Percentiles rank a stretch among this genome's conserved stretches.
phyloP scores from a whole-genome alignment of 352 stramenopile species.

The Globisporangium nunn region DNA sequence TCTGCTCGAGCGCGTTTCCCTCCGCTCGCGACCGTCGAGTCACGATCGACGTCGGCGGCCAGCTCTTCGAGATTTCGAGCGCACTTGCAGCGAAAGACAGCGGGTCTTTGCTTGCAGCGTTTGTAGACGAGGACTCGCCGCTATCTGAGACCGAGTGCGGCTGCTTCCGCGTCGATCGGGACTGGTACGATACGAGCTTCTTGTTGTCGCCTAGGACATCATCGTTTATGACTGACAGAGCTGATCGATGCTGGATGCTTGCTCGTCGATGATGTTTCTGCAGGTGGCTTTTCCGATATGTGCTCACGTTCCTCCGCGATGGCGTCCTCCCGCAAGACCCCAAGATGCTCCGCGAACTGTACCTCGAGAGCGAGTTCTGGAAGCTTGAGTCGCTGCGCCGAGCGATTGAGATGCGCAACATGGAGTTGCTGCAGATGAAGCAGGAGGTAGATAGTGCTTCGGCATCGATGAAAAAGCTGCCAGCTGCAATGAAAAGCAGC shows the following conservation, averaged over 20 bases:
- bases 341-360: conserved; percentile 58
- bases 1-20: conserved; percentile 51
- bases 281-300: conserved; percentile 69
- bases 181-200: conserved; percentile 28
- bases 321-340: conserved; percentile 56
- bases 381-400: conserved; percentile 69
- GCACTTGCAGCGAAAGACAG: conserved; percentile 43
- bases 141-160: conserved; percentile 47
- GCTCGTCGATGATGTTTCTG: background rate
- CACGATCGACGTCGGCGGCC: conserved; percentile 56
- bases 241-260: background rate
- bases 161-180: conserved; percentile 67
- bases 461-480: background rate
- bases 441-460: conserved; percentile 17
- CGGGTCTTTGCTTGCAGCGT: conserved; percentile 53
- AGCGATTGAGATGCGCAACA: conserved; percentile 69
- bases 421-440: conserved; percentile 46
- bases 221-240: background rate
- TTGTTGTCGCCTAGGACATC: background rate
- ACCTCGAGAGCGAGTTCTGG: conserved; percentile 81
- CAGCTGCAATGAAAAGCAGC: background rate
- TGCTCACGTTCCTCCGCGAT: conserved; percentile 78
- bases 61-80: conserved; percentile 67
- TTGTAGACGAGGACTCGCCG: conserved; percentile 58
- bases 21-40: conserved; percentile 35